Evolutionary conservation across 305 asterid genomes (phyloP).

Genomic region (Fraxinus xanthoxyloides): DNA sequence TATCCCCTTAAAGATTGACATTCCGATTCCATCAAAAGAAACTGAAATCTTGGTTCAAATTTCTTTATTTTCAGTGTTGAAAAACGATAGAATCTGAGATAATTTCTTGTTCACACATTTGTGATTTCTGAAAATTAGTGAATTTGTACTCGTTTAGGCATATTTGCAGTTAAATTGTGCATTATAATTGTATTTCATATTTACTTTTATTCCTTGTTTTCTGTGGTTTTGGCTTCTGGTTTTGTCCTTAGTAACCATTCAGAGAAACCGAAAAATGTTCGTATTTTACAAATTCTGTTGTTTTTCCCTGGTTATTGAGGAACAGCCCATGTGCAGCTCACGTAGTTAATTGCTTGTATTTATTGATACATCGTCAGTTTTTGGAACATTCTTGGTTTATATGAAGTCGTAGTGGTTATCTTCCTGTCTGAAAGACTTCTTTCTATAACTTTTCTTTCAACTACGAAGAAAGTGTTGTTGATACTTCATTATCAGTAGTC

Average conservation of each 20-base stretch:
- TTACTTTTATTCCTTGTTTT: not conserved
- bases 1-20: not conserved
- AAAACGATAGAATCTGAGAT: not conserved
- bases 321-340: conserved; percentile 31
- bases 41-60: conserved; percentile 17
- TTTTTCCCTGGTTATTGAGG: conserved; percentile 22
- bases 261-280: conserved; percentile 26
- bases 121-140: not conserved
- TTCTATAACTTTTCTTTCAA: conserved; percentile 2
- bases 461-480: not conserved
- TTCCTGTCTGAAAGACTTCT: not conserved
- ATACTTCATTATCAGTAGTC: conserved; percentile 7
- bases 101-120: not conserved
- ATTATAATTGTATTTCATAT: too few relatives aligned
- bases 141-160: not conserved
- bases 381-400: conserved; percentile 25
- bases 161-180: not conserved
- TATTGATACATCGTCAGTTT: conserved; percentile 23
- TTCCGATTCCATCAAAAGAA: conserved; percentile 1
- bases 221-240: conserved; percentile 7
- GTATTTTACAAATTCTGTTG: conserved; percentile 15
- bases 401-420: conserved; percentile 15
- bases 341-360: conserved; percentile 28
- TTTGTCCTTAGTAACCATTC: conserved; percentile 28
- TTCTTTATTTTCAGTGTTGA: conserved; percentile 14